Evolutionary conservation across 2,329 filamentous ascomycete species (phyloP).

Genomic region (Colletotrichum musae): DNA sequence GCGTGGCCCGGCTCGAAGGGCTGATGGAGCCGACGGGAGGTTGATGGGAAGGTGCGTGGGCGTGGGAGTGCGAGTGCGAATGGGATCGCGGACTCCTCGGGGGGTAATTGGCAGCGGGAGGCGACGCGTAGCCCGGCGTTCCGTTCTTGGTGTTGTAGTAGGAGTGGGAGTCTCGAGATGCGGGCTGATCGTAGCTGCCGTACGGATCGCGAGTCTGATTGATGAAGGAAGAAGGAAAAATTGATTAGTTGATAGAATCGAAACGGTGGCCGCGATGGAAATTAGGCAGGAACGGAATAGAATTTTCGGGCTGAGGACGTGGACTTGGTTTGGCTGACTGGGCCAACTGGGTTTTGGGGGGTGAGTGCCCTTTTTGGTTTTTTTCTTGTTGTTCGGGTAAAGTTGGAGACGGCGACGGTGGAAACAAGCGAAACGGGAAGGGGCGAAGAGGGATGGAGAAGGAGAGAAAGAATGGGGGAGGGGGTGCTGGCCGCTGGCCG

Average conservation of each 20-base stretch:
- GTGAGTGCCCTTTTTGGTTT: conserved; percentile 19
- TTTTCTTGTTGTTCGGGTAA: conserved; percentile 34
- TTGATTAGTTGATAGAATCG: conserved; percentile 40
- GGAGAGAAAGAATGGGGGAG: neutral
- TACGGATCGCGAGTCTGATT: conserved; percentile 67
- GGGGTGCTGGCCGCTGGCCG: neutral
- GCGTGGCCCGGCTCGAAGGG: conserved; percentile 54
- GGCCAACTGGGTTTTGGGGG: conserved; percentile 30
- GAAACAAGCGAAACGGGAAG: conserved; percentile 39
- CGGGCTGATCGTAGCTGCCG: conserved; percentile 55
- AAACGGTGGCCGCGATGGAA: conserved; percentile 18
- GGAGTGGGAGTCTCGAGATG: conserved; percentile 52
- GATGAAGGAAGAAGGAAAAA: conserved; percentile 40
- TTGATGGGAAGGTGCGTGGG: conserved; percentile 51
- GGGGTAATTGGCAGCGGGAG: conserved; percentile 60
- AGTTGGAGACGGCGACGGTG: conserved; percentile 30
- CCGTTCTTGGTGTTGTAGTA: conserved; percentile 68
- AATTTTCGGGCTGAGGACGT: conserved; percentile 36
- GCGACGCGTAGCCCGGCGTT: conserved; percentile 60
- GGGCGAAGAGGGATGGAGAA: conserved; percentile 7
- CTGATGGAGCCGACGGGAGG: conserved; percentile 58
- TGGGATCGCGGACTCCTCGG: conserved; percentile 67
- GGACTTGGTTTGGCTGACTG: conserved; percentile 29
- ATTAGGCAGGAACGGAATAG: conserved; percentile 21
- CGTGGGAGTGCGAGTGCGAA: conserved; percentile 51